A percentile compares a stretch with the other conserved stretches of the same genome.
These are phyloP conservation scores for Ustilago lituana DNA, from an alignment of 1,284 basidiomycete species.

Conservation along the genomic window DNA sequence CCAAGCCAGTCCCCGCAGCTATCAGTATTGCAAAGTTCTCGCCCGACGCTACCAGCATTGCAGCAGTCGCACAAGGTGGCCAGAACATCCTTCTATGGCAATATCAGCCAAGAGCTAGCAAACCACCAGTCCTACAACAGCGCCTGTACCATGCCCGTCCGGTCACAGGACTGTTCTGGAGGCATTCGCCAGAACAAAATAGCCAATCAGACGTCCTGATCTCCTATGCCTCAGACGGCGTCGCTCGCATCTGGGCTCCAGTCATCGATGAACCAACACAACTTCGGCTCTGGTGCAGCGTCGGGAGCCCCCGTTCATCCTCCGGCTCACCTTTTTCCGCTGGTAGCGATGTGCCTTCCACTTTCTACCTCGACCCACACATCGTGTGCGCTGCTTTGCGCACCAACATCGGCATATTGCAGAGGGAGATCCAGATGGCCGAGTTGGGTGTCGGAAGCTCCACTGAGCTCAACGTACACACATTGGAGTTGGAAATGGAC, in stretches of 20 bases:
- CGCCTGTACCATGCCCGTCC: conserved; percentile 42
- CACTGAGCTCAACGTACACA: conserved; percentile 11
- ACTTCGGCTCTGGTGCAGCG: conserved; percentile 50
- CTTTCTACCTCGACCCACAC: conserved; percentile 47
- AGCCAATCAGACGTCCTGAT: conserved; percentile 51
- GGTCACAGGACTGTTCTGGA: conserved; percentile 27
- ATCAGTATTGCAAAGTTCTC: conserved; percentile 38
- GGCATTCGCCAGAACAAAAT: conserved; percentile 33
- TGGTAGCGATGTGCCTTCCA: not conserved
- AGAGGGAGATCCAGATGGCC: conserved; percentile 53
- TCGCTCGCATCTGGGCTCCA: conserved; percentile 50
- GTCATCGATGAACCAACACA: conserved; percentile 56
- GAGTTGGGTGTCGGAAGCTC: conserved; percentile 38
- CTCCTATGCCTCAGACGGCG: conserved; percentile 43
- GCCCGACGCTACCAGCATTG: conserved; percentile 40
- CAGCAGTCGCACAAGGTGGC: conserved; percentile 38
- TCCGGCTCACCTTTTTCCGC: not conserved
- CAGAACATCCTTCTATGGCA: conserved; percentile 43
- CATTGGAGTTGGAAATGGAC: conserved; percentile 38
- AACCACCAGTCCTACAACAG: conserved; percentile 24
- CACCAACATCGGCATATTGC: conserved; percentile 36
- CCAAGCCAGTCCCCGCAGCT: conserved; percentile 21
- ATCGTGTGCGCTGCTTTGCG: conserved; percentile 33
- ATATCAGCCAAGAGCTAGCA: conserved; percentile 26
- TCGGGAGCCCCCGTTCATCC: conserved; percentile 14